Evolutionary conservation across 2,329 filamentous ascomycete species (phyloP).

Genomic region (Lecanosticta acicola): DNA sequence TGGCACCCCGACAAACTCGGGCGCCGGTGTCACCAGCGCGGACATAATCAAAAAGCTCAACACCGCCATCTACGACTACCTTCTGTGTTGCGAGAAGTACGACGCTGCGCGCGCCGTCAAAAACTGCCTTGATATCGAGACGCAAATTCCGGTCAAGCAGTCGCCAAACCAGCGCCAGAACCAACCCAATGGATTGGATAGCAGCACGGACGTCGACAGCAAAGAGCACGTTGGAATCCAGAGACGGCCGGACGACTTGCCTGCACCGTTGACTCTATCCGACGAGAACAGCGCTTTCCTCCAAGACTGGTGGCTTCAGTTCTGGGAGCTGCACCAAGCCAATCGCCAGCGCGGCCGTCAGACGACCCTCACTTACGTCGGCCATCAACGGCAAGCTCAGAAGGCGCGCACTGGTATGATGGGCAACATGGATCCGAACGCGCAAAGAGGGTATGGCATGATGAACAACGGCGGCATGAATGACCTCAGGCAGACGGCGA

Average conservation of each 20-base stretch:
- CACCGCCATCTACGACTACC: constrained; percentile 88
- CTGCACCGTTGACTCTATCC: constrained; percentile 63
- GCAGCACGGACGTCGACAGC: constrained; percentile 64
- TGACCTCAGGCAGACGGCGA: constrained; percentile 17
- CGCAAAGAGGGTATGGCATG: constrained; percentile 28
- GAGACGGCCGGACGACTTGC: constrained; percentile 75
- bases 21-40: constrained; percentile 28
- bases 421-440: constrained; percentile 58
- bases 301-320: constrained; percentile 96
- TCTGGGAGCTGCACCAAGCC: constrained; percentile 91
- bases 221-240: constrained; percentile 64
- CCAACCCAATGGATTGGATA: constrained; percentile 60
- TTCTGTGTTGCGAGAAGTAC: constrained; percentile 77
- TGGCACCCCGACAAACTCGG: constrained; percentile 26
- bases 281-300: constrained; percentile 73
- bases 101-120: constrained; percentile 74
- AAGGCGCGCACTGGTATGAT: constrained; percentile 62
- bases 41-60: constrained; percentile 60
- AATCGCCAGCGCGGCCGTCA: constrained; percentile 62
- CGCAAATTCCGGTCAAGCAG: constrained; percentile 48
- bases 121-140: constrained; percentile 40
- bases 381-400: constrained; percentile 68
- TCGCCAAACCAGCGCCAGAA: constrained; percentile 56
- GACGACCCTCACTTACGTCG: constrained; percentile 25
- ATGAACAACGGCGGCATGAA: constrained; percentile 18